Percentiles rank a stretch among this genome's conserved stretches.
Conservation (phyloP, 2,329 filamentous ascomycete genomes). For the Ascochyta fabae region DNA sequence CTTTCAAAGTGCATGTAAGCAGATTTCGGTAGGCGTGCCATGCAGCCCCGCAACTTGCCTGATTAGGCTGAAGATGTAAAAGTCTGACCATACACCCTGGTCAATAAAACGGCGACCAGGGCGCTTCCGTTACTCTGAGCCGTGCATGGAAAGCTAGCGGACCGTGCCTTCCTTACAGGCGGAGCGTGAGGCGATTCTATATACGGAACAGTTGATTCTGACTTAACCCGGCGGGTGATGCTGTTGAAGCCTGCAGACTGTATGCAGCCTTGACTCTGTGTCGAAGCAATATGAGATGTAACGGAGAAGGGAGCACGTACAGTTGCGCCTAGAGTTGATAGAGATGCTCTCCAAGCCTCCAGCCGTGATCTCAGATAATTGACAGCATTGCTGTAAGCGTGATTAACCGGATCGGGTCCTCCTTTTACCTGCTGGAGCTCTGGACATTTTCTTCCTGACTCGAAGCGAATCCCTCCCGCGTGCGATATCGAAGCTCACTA, state of each 20-base stretch:
- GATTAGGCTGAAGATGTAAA: not conserved
- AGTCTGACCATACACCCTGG: conserved; percentile 5
- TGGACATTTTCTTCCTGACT: conserved; percentile 24
- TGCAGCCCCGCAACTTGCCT: not conserved
- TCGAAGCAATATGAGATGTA: not conserved
- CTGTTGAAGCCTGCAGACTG: too few species aligned
- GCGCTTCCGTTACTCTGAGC: not conserved
- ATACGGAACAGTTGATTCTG: too few species aligned
- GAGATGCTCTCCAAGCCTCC: conserved; percentile 1
- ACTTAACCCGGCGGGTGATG: too few species aligned
- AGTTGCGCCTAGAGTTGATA: conserved; percentile 24
- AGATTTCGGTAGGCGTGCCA: not conserved
- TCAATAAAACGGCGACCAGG: not conserved
- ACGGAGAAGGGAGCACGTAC: conserved; percentile 1
- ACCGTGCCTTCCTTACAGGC: conserved; percentile 20
- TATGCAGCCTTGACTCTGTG: not conserved
- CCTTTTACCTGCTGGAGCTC: conserved; percentile 24
- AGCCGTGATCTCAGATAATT: not conserved
- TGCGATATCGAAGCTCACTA: not conserved
- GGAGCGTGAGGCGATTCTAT: too few species aligned
- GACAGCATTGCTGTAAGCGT: not conserved
- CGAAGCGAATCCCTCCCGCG: conserved; percentile 25
- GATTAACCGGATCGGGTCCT: conserved; percentile 12
- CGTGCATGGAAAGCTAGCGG: conserved; percentile 23
- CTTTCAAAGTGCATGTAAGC: too few species aligned